Evolutionary conservation across 2,329 filamentous ascomycete genomes (phyloP), one percentile per base, ranked within the genome.

Genomic region (Pestalotiopsis sp.): DNA sequence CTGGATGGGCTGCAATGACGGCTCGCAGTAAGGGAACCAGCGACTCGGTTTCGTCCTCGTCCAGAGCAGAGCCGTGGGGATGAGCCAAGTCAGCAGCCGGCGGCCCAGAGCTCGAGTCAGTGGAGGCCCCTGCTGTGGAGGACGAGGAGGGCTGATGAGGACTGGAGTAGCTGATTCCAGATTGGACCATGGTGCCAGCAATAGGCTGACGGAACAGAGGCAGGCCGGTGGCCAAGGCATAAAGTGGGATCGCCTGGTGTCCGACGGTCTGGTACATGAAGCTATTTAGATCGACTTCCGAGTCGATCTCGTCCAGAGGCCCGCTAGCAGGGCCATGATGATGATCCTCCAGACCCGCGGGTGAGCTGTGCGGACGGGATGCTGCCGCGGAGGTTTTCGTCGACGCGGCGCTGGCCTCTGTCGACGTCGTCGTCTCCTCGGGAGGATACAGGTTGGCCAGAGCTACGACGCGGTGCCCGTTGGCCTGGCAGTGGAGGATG

Each of bases 181-280:
- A 90, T 75, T 94, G 90, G 25, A 92, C 86, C 0, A 93, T 92
- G 4, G 82, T 83, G 56, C 95, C 96, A 1, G 80, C 77, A 73
- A 98, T 98, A 66, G 89, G 84, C 73, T 91, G 88, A 23, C 96
- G 91, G 80, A 96, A 98, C 2, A 99, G 85, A 27, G 95, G 95
- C 41, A 98, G 85, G 0, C 87, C 90, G 1, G 97, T 90, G 41
- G 93, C 94, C 62, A 88, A 80, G 70, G 91, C 90, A 78, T 98
- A 98, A 17, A 97, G 86, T 2, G 95, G 94, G 68, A 98, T 91
- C 20, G 98, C 84, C 68, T 90, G 87, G 80, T 98, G 94, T 13
- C 96, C 96, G 70, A 98, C 93, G 3, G 96, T 99, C 84, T 99
- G 96, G 84, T 98, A 99, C 96, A 99, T 99, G 90, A 96, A 98